These are phyloP conservation scores for Trypethelium eluteriae DNA, from an alignment of 495 filamentous ascomycete species.

Conservation along the genomic window DNA sequence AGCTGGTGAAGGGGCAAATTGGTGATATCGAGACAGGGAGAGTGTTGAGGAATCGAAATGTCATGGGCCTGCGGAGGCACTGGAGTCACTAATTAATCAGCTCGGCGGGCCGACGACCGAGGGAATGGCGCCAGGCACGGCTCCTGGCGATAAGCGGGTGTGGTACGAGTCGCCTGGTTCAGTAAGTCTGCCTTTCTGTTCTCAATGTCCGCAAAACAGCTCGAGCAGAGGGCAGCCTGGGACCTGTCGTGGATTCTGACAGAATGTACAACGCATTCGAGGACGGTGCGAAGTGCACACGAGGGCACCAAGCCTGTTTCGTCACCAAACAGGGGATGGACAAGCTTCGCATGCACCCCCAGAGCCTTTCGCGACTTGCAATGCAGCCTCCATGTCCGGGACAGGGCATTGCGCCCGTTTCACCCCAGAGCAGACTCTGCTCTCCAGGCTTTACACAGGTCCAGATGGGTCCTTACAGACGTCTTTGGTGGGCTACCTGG, in stretches of 20 bases:
- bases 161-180: neutral
- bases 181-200: neutral
- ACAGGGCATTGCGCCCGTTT: neutral
- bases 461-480: neutral
- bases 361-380: neutral
- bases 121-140: neutral
- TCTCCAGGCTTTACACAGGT: neutral
- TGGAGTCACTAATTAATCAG: slow-evolving; percentile 4
- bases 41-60: slow-evolving; percentile 3
- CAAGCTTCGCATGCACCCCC: neutral
- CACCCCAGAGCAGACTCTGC: neutral
- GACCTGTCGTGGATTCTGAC: neutral
- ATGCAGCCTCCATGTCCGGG: neutral
- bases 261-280: neutral
- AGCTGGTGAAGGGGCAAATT: neutral
- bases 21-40: neutral
- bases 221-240: neutral
- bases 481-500: neutral
- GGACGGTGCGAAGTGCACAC: neutral
- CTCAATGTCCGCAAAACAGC: neutral
- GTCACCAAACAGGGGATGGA: neutral
- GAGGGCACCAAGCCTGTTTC: slow-evolving; percentile 1
- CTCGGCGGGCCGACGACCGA: slow-evolving; percentile 1
- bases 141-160: neutral
- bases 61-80: neutral